Evolutionary conservation across 23 red algal species (phyloP).

Genomic region (Cyanidioschyzon merolae): DNA sequence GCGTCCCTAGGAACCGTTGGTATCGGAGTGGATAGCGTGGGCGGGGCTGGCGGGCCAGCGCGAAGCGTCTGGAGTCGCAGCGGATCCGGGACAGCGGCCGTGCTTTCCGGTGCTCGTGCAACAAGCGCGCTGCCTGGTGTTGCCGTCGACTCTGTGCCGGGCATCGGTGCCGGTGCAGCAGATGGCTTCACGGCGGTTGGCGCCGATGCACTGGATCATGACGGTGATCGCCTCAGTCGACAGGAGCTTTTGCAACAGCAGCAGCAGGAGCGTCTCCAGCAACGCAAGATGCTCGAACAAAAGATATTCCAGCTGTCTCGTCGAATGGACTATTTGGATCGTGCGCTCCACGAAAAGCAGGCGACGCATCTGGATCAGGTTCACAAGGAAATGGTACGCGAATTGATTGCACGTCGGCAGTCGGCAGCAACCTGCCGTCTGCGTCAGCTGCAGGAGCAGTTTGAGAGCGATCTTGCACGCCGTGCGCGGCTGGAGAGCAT

Average conservation of each 20-base stretch:
- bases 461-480: neutral
- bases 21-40: slow-evolving; percentile 15
- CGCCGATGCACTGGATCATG: neutral
- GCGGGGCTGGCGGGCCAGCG: neutral
- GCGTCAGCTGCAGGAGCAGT: slow-evolving; percentile 4
- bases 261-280: slow-evolving; percentile 68
- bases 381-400: neutral
- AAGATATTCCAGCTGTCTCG: slow-evolving; percentile 38
- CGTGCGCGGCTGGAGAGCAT: neutral
- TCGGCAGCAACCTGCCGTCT: neutral
- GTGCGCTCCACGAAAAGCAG: slow-evolving; percentile 53
- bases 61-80: neutral
- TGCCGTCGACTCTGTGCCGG: neutral
- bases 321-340: slow-evolving; percentile 72
- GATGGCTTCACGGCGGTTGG: neutral
- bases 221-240: slow-evolving; percentile 22
- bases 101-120: slow-evolving; percentile 32
- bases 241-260: slow-evolving; percentile 62
- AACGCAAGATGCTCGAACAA: slow-evolving; percentile 56
- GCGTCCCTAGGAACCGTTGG: slow-evolving; percentile 11
- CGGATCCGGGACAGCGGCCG: neutral
- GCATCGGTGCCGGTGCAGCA: neutral
- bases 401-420: neutral
- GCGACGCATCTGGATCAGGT: slow-evolving; percentile 32
- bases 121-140: neutral